Base-by-base conservation (phyloP, 106 monocot species). In the Chionographis japonica region DNA sequence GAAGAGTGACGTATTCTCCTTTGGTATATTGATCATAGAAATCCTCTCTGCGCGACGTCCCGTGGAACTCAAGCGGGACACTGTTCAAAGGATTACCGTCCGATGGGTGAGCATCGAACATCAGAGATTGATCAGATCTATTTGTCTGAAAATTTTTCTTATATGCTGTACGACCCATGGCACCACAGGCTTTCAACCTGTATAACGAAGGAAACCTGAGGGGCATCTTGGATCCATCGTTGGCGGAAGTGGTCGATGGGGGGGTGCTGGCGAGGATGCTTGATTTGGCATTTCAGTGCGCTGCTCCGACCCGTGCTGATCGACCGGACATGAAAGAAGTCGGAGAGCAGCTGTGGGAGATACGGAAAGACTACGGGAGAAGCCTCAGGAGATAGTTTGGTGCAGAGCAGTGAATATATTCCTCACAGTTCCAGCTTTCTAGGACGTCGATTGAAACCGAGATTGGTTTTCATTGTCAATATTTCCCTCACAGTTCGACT, bases 1-100 rank as follows among this genome's bases (percentile, higher is more conserved):
- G 1, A 94, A 94, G 75, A 94, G 94, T 39, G 94, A 94, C 59
- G 94, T 90, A 6, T 89, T 80, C 58, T 90, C 94, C 37, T 94
- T 84, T 69, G 94, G 94, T 15, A 83, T 94, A 56, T 77, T 94
- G 75, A 75, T 90, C 8, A 18, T 94, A 40, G 94, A 94, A 83
- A 90, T 94, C 49, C 57, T 90, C 41, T 90, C 94, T 50, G 94
- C 68, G n/a, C 76, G 94, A 14, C 86, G 94, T 37, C 87, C 94
- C 0, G 86, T 94, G 18, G 94, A 94, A 43, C 36, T 80, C 55
- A 87, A 71, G 66, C 79, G 68, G 69, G 17, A 46, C 59, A 40
- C 39, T 6, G 73, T 90, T 20, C 90, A 94, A 77, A 85, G 83
- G 60, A 78, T 94, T 46, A 85, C 89, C 8, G 68, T 94, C 20